Base-by-base conservation (phyloP, 164 flowering plant genomes). In the Platanus orientalis region DNA sequence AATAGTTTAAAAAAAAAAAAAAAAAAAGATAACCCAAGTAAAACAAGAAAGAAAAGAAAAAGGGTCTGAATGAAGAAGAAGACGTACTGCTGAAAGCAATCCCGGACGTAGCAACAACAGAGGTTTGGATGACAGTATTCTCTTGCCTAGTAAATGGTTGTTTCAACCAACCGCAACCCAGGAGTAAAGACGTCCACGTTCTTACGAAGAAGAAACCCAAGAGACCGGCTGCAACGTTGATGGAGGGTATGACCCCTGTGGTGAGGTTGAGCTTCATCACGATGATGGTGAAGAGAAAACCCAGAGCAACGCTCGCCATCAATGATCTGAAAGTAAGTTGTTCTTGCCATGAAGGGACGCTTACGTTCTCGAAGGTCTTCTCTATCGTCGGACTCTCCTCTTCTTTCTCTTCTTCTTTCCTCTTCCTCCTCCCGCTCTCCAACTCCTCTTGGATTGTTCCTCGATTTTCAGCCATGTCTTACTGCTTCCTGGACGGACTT, bases 71-170 rank as follows among this genome's bases (percentile, higher is more conserved):
- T n/a, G n/a, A n/a, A n/a, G n/a, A n/a, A n/a, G 42, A 29, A 6
- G 6, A 65, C 81, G 0, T 79, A 84, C 89, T 73, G 73, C 93
- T 87, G 40, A 84, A 83, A 30, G 88, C 86, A 23, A 87, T 78
- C 1, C 93, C 93, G 42, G 83, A 80, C 6, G 84, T 69, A 13
- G 88, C 90, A n/a, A 83, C 90, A 27, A 88, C 80, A 49, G 82
- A 81, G 0, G 94, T 88, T 44, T 88, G 94, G 28, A 87, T 80
- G 30, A 87, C 88, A 4, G 94, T 87, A 39, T 85, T 87, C 69
- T 87, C 94, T 64, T 88, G 94, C 24, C 90, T 57, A 0, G 88
- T 87, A 59, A 87, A 87, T 0, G 90, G 90, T 70, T 77, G 79
- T 34, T 74, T 77, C 58, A 78, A 39, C 17, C 78, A 20, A 0